Evolutionary conservation across 2,329 filamentous ascomycete genomes (phyloP).

Genomic region (Pseudovirgaria hyperparasitica): DNA sequence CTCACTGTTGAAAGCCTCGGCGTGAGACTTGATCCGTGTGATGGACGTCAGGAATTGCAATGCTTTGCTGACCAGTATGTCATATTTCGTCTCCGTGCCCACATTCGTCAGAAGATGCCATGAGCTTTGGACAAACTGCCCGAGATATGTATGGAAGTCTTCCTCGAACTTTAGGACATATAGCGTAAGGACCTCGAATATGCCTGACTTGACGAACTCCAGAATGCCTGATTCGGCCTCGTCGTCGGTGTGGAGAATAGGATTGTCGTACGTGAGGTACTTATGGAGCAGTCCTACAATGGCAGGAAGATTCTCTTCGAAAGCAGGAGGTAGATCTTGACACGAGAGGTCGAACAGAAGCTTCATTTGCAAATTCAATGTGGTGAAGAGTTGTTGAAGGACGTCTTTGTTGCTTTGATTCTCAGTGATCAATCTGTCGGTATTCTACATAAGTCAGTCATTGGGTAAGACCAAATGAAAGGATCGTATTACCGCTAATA

Average conservation of each 20-base stretch:
- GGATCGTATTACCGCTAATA: constrained; percentile 51
- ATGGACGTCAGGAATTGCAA: constrained; percentile 90
- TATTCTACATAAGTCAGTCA: constrained; percentile 34
- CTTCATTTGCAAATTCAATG: constrained; percentile 79
- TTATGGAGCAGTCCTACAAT: constrained; percentile 78
- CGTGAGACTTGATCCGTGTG: constrained; percentile 64
- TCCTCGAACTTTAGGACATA: constrained; percentile 95
- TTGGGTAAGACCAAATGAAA: neutral
- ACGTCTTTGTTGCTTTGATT: constrained; percentile 63
- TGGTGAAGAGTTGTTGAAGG: constrained; percentile 68
- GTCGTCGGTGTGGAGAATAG: constrained; percentile 70
- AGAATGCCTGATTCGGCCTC: constrained; percentile 77
- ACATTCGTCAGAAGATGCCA: constrained; percentile 85
- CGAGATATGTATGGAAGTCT: constrained; percentile 69
- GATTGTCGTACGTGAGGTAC: constrained; percentile 81
- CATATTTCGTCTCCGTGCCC: constrained; percentile 81
- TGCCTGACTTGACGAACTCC: constrained; percentile 83
- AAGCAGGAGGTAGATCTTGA: constrained; percentile 87
- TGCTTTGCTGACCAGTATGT: constrained; percentile 86
- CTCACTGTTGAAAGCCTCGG: constrained; percentile 73
- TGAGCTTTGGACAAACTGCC: constrained; percentile 75
- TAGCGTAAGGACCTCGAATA: constrained; percentile 80
- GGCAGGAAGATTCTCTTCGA: constrained; percentile 73
- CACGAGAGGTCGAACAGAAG: constrained; percentile 95
- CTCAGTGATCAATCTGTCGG: constrained; percentile 56